Evolutionary conservation across 1,284 basidiomycete species (phyloP), one percentile per base, ranked within the genome.

Genomic region (Fomitiporia mediterranea): DNA sequence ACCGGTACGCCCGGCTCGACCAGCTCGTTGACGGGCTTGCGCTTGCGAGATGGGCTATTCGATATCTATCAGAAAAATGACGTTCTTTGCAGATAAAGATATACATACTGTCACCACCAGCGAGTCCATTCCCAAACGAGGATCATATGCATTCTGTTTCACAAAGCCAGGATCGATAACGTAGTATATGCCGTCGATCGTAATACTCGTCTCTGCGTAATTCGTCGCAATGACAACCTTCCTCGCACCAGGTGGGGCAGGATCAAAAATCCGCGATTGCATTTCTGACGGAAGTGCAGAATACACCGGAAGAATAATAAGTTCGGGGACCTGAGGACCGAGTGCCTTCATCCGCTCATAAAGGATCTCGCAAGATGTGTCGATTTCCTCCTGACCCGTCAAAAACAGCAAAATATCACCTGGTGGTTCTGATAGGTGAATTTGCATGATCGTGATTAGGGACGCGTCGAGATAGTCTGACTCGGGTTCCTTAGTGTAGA

Each of bases 191-290:
- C 95, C 96, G 48, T 96, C 94, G 66, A 99, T 99, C 11, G 97
- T 99, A 68, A 99, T 80, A 74, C 91, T 94, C 7, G 97, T 99
- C 76, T 99, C 97, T 6, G 97, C 97, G 58, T 99, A 96, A 73
- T 99, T 99, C 30, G 97, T 99, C 3, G 97, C 96, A 62, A 99
- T 89, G 64, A 99, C 93, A 59, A 97, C 94, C 74, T 99, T 99
- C 59, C 97, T 88, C 15, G 94, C 87, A 34, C 96, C 97, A 2
- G 94, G 94, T 11, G 96, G 96, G 0, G 97, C 92, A 0, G 96
- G 94, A 62, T 99, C 97, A 71, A 99, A 99, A 51, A 99, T 97
- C 39, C 91, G 81, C 2, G 93, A 94, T 72, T 99, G 97, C 64
- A 98, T 95, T 70, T 98, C 96, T 8, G 94, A 97, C 4, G 97